Evolutionary conservation across 1,139 yeast genomes (phyloP).

Genomic region (Candida gigantensis): DNA sequence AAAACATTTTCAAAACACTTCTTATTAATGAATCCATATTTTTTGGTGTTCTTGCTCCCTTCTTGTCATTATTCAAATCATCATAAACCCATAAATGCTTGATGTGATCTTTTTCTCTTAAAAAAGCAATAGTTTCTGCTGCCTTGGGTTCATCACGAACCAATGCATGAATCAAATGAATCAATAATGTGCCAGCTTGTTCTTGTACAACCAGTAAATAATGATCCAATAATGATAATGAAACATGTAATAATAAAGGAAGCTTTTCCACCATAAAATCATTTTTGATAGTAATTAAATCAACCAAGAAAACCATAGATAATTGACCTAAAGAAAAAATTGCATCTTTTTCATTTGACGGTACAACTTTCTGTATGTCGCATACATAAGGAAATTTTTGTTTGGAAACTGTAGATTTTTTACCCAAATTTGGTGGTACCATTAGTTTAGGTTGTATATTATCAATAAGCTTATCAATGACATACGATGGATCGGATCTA

Average conservation of each 20-base stretch:
- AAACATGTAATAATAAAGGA: slow-evolving; percentile 80
- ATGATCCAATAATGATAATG: slow-evolving; percentile 83
- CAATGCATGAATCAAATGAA: slow-evolving; percentile 69
- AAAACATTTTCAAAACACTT: slow-evolving; percentile 60
- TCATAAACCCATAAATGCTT: slow-evolving; percentile 78
- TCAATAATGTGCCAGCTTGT: slow-evolving; percentile 75
- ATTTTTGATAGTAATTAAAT: slow-evolving; percentile 62
- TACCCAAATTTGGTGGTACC: slow-evolving; percentile 65
- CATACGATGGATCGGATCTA: slow-evolving; percentile 54
- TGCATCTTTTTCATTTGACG: slow-evolving; percentile 65
- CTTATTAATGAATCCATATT: slow-evolving; percentile 81
- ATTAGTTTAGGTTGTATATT: slow-evolving; percentile 81
- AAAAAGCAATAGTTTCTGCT: slow-evolving; percentile 51
- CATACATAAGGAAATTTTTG: slow-evolving; percentile 67
- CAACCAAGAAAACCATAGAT: slow-evolving; percentile 82
- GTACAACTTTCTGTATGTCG: slow-evolving; percentile 58
- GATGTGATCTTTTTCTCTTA: slow-evolving; percentile 47
- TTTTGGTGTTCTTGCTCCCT: slow-evolving; percentile 84
- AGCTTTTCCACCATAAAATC: slow-evolving; percentile 58
- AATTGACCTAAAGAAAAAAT: slow-evolving; percentile 87
- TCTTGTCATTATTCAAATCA: slow-evolving; percentile 73
- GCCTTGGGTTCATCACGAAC: slow-evolving; percentile 57
- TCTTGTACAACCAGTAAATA: slow-evolving; percentile 81
- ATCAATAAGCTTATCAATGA: slow-evolving; percentile 65
- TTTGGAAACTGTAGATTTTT: slow-evolving; percentile 8